Conservation (phyloP, 176 grass and related monocot genomes). For the Rhynchospora breviuscula region DNA sequence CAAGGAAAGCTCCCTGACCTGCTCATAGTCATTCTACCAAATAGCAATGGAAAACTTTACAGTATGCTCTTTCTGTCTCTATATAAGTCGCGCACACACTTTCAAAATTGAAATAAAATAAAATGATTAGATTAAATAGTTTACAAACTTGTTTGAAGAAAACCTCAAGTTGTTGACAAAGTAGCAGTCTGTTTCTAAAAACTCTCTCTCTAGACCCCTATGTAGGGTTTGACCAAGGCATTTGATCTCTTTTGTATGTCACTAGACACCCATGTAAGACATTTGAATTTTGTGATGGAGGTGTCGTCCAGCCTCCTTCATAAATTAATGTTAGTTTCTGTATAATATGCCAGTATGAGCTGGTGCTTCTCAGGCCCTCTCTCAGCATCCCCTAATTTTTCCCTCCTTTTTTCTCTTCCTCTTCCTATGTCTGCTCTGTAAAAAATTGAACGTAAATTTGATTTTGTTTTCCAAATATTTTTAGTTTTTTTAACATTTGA, state of each 20-base stretch:
- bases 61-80: slow-evolving; percentile 33
- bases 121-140: too few species aligned
- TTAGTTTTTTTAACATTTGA: background rate
- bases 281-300: too few species aligned
- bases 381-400: background rate
- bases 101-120: background rate
- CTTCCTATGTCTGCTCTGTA: background rate
- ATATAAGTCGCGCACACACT: background rate
- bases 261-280: too few species aligned
- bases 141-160: background rate
- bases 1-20: slow-evolving; percentile 66
- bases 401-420: background rate
- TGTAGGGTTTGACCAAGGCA: too few species aligned
- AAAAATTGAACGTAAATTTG: background rate
- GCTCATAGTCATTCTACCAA: slow-evolving; percentile 75
- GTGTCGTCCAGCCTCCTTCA: background rate
- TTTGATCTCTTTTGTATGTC: too few species aligned
- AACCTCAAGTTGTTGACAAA: too few species aligned
- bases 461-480: background rate
- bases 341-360: background rate
- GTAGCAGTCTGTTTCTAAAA: too few species aligned
- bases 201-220: too few species aligned
- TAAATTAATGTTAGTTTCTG: background rate
- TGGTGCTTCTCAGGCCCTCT: background rate
- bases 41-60: slow-evolving; percentile 76